A percentile compares a stretch with the other conserved stretches of the same genome.
Evolutionary conservation across 2,329 filamentous ascomycete genomes (phyloP).

Genomic region (Venturia effusa): DNA sequence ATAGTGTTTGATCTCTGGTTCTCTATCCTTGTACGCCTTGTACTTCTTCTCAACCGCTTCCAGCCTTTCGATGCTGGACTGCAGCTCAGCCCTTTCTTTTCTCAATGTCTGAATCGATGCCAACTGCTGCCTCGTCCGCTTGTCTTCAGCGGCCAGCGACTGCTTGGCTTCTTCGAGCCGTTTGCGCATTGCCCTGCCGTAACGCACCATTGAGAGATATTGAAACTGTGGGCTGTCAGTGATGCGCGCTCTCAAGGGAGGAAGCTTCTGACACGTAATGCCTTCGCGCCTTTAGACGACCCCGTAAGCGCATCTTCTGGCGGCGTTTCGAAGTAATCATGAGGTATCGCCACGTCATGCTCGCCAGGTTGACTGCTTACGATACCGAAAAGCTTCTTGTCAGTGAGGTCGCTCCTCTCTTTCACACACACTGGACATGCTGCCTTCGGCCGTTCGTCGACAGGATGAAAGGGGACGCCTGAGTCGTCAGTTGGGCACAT

Average conservation of each 20-base stretch:
- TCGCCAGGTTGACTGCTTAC: conserved; percentile 31
- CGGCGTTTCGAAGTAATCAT: conserved; percentile 32
- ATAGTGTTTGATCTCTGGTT: conserved; percentile 24
- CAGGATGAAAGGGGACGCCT: conserved; percentile 37
- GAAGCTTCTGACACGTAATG: conserved; percentile 28
- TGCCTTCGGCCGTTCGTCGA: conserved; percentile 28
- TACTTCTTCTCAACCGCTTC: conserved; percentile 16
- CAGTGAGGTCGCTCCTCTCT: conserved; percentile 24
- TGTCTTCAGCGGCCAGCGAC: conserved; percentile 16
- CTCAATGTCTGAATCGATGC: neutral
- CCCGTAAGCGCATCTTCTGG: conserved; percentile 29
- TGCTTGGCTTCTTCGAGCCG: neutral
- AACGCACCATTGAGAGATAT: conserved; percentile 28
- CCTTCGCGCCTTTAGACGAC: conserved; percentile 28
- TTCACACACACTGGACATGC: conserved; percentile 34
- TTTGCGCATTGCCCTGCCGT: conserved; percentile 16
- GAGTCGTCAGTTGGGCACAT: neutral
- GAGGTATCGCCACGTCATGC: conserved; percentile 33
- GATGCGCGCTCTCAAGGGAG: neutral
- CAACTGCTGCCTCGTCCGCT: conserved; percentile 9
- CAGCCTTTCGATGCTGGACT: conserved; percentile 5
- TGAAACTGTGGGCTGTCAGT: conserved; percentile 32
- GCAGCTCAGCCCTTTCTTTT: neutral
- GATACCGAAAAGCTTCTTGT: conserved; percentile 33
- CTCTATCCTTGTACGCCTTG: conserved; percentile 22